Conservation (phyloP, 768 basidiomycete species). For the Tephrocybe sp. region DNA sequence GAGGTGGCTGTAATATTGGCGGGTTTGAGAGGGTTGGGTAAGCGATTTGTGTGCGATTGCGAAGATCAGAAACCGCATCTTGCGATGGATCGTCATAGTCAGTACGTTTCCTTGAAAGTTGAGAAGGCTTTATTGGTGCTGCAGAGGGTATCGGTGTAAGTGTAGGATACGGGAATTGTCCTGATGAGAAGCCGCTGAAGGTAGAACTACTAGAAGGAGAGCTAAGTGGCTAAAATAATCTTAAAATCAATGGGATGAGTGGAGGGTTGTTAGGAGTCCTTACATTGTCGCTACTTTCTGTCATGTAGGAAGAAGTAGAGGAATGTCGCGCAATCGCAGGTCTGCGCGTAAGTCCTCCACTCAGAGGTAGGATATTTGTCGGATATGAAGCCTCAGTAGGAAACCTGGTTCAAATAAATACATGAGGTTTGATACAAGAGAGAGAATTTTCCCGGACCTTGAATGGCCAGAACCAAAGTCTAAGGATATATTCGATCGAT, state of each 20-base stretch:
- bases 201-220: slow-evolving; percentile 31
- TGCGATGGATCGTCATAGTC: slow-evolving; percentile 83
- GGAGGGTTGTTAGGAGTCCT: not conserved
- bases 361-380: slow-evolving; percentile 21
- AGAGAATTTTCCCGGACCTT: slow-evolving; percentile 29
- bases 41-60: slow-evolving; percentile 60
- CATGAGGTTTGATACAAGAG: not conserved
- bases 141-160: slow-evolving; percentile 41
- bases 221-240: slow-evolving; percentile 25
- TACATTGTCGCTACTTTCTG: slow-evolving; percentile 53
- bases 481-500: slow-evolving; percentile 29
- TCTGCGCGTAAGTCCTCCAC: slow-evolving; percentile 34
- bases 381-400: slow-evolving; percentile 42
- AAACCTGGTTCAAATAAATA: slow-evolving; percentile 23
- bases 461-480: slow-evolving; percentile 42
- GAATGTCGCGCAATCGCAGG: slow-evolving; percentile 41
- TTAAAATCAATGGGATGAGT: not conserved
- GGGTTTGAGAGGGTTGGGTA: slow-evolving; percentile 75
- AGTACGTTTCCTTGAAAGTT: slow-evolving; percentile 67
- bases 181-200: slow-evolving; percentile 29
- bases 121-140: slow-evolving; percentile 71
- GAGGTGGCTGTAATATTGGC: slow-evolving; percentile 73
- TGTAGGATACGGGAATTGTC: slow-evolving; percentile 44
- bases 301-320: slow-evolving; percentile 44
- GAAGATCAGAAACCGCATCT: slow-evolving; percentile 52